Evolutionary conservation across 371 early-diverging fungal genomes (phyloP), one percentile per base, ranked within the genome.

Genomic region (Gilbertella persicaria): DNA sequence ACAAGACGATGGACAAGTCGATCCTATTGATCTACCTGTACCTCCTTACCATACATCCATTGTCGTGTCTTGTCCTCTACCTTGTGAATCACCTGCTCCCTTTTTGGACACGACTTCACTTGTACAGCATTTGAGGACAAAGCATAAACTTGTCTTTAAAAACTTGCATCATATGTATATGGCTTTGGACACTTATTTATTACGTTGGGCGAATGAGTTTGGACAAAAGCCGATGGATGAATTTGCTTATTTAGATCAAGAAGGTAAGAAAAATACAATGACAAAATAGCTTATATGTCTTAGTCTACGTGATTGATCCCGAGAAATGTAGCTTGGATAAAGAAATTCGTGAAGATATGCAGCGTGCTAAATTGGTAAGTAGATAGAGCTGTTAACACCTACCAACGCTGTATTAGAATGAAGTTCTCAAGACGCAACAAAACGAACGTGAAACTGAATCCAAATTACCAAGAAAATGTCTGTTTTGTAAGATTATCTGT

Each of bases 401-500:
- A 36, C 38, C 16, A n/a, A 39, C 21, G 13, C 3, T 25, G 25
- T 38, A 6, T n/a, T 67, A 79, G 82, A 85, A 86, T 23, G 88
- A 90, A 56, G 84, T 94, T 23, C 69, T 96, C 39, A 70, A 79
- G 36, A 69, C 75, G 0, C 98, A 97, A 64, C 91, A 89, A 37
- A 62, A 71, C 38, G 95, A 96, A 66, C 83, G 94, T 4, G 80
- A 83, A 36, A 66, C 76, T 17, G 92, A 88, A 20, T 81, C 88
- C 3, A 84, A 73, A 21, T 53, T 67, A 38, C 80, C 88, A 29
- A 81, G 91, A 51, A 91, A 93, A 64, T 97, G 98, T 69, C 77
- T 96, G 20, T 97, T 97, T 71, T 97, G 98, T 79, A 90, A 88
- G 60, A 81, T 84, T 28, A 64, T 85, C 9, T 82, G 84, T 47